A percentile compares a stretch with the other conserved stretches of the same genome.
phyloP scores from a whole-genome alignment of 306 rosid species.

The Senna tora region DNA sequence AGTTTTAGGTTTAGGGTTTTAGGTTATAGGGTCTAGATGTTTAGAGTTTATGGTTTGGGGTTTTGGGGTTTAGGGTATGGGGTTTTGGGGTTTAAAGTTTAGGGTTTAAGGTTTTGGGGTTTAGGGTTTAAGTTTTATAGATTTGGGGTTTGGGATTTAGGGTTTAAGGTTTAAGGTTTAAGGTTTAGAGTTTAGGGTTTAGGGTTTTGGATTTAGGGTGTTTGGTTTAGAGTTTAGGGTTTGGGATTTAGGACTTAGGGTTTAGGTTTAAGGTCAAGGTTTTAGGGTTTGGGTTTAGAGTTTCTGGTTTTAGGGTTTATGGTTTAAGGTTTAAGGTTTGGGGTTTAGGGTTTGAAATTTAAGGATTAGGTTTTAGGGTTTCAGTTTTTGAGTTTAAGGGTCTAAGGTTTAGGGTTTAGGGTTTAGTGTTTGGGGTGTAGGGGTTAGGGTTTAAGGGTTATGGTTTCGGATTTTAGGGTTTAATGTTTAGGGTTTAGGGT shows the following conservation, averaged over 20 bases:
- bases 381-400: background rate
- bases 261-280: no score
- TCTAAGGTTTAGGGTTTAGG: constrained; percentile 1
- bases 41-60: background rate
- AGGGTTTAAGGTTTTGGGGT: constrained; percentile 18
- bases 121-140: constrained; percentile 7
- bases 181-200: constrained; percentile 21
- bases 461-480: no score
- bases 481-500: no score
- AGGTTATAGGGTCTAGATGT: background rate
- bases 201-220: background rate
- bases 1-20: no score
- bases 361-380: no score
- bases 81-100: no score
- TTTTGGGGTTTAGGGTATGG: background rate
- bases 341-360: constrained; percentile 20
- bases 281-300: no score
- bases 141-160: constrained; percentile 1
- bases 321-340: background rate
- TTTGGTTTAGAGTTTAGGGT: background rate
- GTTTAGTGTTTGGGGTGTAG: constrained; percentile 4
- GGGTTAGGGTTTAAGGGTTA: no score
- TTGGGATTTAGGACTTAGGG: background rate
- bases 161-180: constrained; percentile 9
- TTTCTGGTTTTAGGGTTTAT: no score